Evolutionary conservation across 106 monocot species (phyloP), one percentile per base, ranked within the genome.

Genomic region (Allium cepa): DNA sequence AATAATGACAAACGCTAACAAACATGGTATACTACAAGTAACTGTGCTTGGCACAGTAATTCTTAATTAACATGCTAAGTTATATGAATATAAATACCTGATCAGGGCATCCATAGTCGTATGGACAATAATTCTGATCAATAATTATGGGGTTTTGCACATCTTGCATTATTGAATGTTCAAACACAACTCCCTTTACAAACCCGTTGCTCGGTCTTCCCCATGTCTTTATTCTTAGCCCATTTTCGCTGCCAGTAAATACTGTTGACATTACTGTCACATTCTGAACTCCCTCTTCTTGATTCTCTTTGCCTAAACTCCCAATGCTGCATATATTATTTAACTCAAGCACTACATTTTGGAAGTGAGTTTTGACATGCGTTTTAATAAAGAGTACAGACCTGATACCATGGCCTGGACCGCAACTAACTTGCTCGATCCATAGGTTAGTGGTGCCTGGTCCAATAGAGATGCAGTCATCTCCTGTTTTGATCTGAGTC

Each of bases 381-480:
- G 0, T 3, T 36, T 36, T 36, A 36, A 36, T 36, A 4, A 36
- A 36, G 36, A 36, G 36, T 36, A 36, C 36, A 36, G 36, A 36
- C 36, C 61, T 82, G 53, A 91, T 91, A 49, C 90, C 90, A 18
- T 92, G 91, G 16, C 91, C 87, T 1, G 91, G 87, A 10, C 91
- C 91, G 49, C 91, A 92, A 26, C 22, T n/a, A 11, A 92, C 71
- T 0, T 56, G 13, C 67, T 92, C 87, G 48, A 92, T 72, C 91
- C 91, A 84, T 47, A 92, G 79, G 52, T 75, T 26, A 22, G 71
- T 49, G 8, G 77, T 84, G 56, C 82, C 82, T 4, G 91, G 81
- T 3, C 91, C 91, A 8, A 92, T 26, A 3, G 91, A 92, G 72
- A 92, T 71, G 72, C 91, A 92, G 71, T 92, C 91, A 56, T 92